Percentiles rank a stretch among this genome's conserved stretches.
Conservation (phyloP, 805 yeast species). For the Lachancea waltii region DNA sequence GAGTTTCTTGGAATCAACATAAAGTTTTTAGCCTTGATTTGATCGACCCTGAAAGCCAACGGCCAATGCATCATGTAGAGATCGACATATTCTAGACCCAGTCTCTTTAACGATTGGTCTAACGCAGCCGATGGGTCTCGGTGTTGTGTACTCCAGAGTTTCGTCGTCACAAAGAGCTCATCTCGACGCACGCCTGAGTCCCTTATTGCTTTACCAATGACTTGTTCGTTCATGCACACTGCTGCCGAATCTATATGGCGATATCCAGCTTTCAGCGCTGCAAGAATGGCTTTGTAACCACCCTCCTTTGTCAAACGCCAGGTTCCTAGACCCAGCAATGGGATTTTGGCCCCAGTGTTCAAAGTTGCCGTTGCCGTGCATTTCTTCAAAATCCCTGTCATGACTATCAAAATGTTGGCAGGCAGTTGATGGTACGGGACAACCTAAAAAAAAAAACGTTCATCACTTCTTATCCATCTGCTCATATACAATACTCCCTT, state of each 20-base stretch:
- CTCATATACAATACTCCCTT: too few relatives aligned
- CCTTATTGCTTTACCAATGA: conserved; percentile 50
- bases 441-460: too few relatives aligned
- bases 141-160: conserved; percentile 53
- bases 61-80: conserved; percentile 84
- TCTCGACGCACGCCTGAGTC: conserved; percentile 58
- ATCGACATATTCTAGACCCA: conserved; percentile 72
- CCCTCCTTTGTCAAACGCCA: conserved; percentile 54
- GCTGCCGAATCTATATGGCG: conserved; percentile 76
- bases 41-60: conserved; percentile 42
- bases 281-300: conserved; percentile 49
- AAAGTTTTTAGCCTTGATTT: conserved; percentile 32
- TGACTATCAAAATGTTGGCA: too few relatives aligned
- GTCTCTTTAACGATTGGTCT: conserved; percentile 50
- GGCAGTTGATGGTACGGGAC: too few relatives aligned
- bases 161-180: conserved; percentile 65
- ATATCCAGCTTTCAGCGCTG: conserved; percentile 61
- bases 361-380: conserved; percentile 32
- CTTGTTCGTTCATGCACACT: conserved; percentile 58
- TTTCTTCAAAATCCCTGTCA: conserved; percentile 16
- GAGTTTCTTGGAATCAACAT: conserved; percentile 32
- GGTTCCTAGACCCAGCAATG: conserved; percentile 69
- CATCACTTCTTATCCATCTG: too few relatives aligned
- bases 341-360: conserved; percentile 60
- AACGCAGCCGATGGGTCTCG: conserved; percentile 46